Evolutionary conservation across 2,329 filamentous ascomycete species (phyloP).

Genomic region (Aspergillus ibericus): DNA sequence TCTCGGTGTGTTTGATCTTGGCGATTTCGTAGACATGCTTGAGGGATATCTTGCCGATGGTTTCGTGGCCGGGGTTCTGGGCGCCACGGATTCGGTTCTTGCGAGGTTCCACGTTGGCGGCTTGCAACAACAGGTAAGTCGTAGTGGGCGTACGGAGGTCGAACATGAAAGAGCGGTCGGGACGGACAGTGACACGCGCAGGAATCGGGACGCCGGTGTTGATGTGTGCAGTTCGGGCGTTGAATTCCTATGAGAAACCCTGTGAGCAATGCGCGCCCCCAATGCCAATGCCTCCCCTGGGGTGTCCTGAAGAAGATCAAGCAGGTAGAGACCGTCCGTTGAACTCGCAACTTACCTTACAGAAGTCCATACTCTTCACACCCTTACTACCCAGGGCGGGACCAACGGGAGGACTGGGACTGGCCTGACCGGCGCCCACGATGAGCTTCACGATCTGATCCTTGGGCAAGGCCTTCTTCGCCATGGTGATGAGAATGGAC

Average conservation of each 20-base stretch:
- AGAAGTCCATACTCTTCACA: constrained; percentile 99
- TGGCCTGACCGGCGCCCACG: constrained; percentile 92
- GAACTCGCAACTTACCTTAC: constrained; percentile 66
- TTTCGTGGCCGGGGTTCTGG: constrained; percentile 70
- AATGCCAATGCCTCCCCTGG: neutral
- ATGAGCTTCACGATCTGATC: constrained; percentile 94
- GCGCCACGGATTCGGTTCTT: constrained; percentile 78
- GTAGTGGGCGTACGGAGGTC: constrained; percentile 93
- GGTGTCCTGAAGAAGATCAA: neutral
- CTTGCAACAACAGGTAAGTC: constrained; percentile 81
- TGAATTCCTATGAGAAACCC: constrained; percentile 77
- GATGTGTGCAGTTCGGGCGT: constrained; percentile 87
- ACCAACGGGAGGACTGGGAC: constrained; percentile 91
- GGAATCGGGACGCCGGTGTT: constrained; percentile 80
- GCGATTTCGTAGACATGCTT: constrained; percentile 99
- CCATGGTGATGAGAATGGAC: constrained; percentile 43
- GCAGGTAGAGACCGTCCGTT: neutral
- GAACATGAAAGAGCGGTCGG: constrained; percentile 90
- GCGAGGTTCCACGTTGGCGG: constrained; percentile 69
- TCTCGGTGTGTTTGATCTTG: constrained; percentile 84
- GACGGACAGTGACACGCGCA: constrained; percentile 84
- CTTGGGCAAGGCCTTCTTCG: constrained; percentile 51
- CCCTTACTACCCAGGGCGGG: constrained; percentile 95
- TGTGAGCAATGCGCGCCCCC: constrained; percentile 6
- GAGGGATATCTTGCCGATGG: constrained; percentile 79